Percentiles rank a stretch among this genome's conserved stretches.
Evolutionary conservation across 176 grass and related monocot species (phyloP).

Genomic region (Musa schizocarpa): DNA sequence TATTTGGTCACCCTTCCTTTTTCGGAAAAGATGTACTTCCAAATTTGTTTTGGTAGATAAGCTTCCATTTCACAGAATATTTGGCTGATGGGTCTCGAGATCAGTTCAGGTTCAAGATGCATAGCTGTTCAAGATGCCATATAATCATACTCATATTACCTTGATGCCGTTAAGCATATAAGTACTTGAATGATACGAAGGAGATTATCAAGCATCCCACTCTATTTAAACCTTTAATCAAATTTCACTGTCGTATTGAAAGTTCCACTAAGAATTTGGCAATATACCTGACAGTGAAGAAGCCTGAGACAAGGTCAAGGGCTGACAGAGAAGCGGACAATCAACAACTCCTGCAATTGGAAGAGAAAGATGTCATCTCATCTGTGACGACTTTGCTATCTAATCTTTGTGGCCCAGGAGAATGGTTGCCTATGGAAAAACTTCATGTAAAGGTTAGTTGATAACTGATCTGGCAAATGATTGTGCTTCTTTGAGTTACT

Average conservation of each 20-base stretch:
- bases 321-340: constrained; percentile 72
- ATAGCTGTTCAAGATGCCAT: too few relatives aligned
- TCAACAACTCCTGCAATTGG: constrained; percentile 58
- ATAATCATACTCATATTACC: too few relatives aligned
- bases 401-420: constrained; percentile 84
- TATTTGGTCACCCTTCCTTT: too few relatives aligned
- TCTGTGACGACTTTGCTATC: constrained; percentile 81
- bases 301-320: constrained; percentile 57
- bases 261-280: not conserved
- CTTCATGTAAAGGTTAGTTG: constrained; percentile 74
- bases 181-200: not conserved
- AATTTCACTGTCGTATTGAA: not conserved
- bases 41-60: too few relatives aligned
- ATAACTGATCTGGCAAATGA: not conserved
- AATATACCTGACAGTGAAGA: constrained; percentile 37
- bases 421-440: constrained; percentile 80
- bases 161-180: too few relatives aligned
- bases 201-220: not conserved
- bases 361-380: constrained; percentile 85
- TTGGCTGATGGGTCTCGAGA: too few relatives aligned
- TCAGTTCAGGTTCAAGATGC: too few relatives aligned
- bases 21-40: too few relatives aligned
- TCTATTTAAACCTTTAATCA: not conserved
- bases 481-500: not conserved
- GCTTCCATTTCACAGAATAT: too few relatives aligned